Percentiles rank a stretch among this genome's conserved stretches.
These are phyloP conservation scores for Trypanosoma melophagium DNA, from an alignment of 208 protist species.

Conservation along the genomic window DNA sequence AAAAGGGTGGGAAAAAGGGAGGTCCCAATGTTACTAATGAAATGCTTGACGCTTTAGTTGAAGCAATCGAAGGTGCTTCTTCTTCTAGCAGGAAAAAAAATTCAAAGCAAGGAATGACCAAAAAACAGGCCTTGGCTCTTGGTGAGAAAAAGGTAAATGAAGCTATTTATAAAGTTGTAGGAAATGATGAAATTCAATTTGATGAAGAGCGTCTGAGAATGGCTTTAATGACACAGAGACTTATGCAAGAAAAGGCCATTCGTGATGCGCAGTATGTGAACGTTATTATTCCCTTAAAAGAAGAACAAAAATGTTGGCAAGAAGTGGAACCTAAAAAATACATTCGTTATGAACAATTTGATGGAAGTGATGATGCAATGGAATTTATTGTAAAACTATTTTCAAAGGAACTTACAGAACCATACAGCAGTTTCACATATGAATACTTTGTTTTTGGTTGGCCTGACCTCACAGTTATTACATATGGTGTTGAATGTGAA, in stretches of 20 bases:
- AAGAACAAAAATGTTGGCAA: conserved; percentile 56
- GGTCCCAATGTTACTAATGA: conserved; percentile 31
- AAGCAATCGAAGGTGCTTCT: conserved; percentile 53
- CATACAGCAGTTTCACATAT: conserved; percentile 99
- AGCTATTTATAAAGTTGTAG: conserved; percentile 34
- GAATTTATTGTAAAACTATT: conserved; percentile 93
- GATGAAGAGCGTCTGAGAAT: conserved; percentile 38
- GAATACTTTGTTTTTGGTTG: conserved; percentile 98
- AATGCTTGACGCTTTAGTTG: conserved; percentile 59
- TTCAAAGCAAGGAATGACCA: conserved; percentile 68
- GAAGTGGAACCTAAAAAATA: conserved; percentile 68
- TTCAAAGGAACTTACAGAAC: conserved; percentile 95
- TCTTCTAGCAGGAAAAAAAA: conserved; percentile 3
- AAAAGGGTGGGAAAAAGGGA: conserved; percentile 30
- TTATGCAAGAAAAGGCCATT: conserved; percentile 44
- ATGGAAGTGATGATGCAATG: conserved; percentile 76
- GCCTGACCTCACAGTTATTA: conserved; percentile 94
- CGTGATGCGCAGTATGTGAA: conserved; percentile 62
- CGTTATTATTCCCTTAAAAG: conserved; percentile 48
- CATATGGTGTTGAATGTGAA: conserved; percentile 62
- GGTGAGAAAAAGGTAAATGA: conserved; percentile 43
- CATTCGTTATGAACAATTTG: conserved; percentile 83
- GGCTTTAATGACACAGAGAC: conserved; percentile 40
- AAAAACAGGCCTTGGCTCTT: conserved; percentile 49
- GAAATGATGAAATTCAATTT: conserved; percentile 17